Base-by-base conservation (phyloP, 495 filamentous ascomycete genomes). In the Aspergillus sclerotiicarbonarius region DNA sequence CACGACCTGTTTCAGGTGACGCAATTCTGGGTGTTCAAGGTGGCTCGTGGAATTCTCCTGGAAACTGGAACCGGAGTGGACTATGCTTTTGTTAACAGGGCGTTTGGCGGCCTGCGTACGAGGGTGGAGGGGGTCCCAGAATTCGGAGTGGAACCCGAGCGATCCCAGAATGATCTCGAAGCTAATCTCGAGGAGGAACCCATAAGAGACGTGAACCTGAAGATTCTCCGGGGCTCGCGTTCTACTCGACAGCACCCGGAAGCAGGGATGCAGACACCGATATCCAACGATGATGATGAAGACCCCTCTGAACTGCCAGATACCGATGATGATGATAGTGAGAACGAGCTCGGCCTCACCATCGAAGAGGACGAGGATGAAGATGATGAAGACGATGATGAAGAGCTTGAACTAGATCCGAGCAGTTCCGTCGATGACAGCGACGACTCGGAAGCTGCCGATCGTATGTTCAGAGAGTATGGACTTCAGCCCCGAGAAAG, bases 21-120 rank as follows among this genome's bases (percentile, higher is more conserved):
- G 18, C 70, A 75, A 15, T 87, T 85, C 62, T 90, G 87, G 87
- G 78, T 76, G 15, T 64, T 85, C 21, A 82, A 80, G 43, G 83
- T 90, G 7, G 85, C 78, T 5, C 74, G 87, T 44, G 81, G 84
- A 0, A 56, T 90, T 3, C 62, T 91, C 49, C 79, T 87, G 80
- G 82, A 81, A 52, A 81, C 80, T n/a, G 81, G 77, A 0, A 77
- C 79, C 51, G 77, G 75, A 6, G 70, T 89, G 46, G 79, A 83
- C 37, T 87, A 80, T 69, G 69, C 68, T 9, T 83, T 80, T 59
- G 80, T 84, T 49, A 84, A 88, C 62, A 74, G 74, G 13, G 85
- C 86, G 3, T 90, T 89, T 62, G 83, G 85, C 21, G 86, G 84
- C 3, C 64, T 82, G 8, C 79, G 79, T 6, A 72, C 72, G 12